Conservation (phyloP, 257 asterid genomes). For the Lycium barbarum region DNA sequence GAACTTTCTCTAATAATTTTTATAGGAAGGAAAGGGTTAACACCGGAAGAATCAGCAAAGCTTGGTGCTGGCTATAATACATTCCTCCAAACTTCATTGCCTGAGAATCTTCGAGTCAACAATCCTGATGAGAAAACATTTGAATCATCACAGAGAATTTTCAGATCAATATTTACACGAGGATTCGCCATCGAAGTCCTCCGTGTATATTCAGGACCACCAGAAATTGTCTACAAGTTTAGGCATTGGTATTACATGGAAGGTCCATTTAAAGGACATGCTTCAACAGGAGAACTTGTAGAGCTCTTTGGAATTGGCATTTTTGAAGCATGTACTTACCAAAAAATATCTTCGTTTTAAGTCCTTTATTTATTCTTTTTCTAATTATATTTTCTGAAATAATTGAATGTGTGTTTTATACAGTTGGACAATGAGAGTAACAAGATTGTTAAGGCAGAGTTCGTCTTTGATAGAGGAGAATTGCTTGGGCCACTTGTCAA, state of each 20-base stretch:
- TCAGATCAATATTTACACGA: constrained; percentile 57
- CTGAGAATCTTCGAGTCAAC: constrained; percentile 50
- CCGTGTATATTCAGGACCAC: constrained; percentile 73
- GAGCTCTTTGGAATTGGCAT: constrained; percentile 58
- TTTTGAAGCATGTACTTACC: constrained; percentile 50
- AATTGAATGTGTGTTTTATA: background rate
- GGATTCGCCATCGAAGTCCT: constrained; percentile 75
- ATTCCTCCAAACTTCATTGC: constrained; percentile 71
- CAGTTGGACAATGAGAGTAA: constrained; percentile 57
- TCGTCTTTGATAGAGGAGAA: constrained; percentile 62
- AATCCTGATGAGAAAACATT: constrained; percentile 62
- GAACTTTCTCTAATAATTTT: background rate
- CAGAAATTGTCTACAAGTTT: constrained; percentile 61
- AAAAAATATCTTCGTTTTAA: background rate
- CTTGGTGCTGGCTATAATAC: constrained; percentile 81
- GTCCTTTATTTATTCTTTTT: background rate
- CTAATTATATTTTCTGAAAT: background rate
- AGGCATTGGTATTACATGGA: constrained; percentile 87
- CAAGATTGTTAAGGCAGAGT: constrained; percentile 61
- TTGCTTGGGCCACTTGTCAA: constrained; percentile 57
- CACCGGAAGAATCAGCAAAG: constrained; percentile 45
- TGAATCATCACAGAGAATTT: constrained; percentile 58
- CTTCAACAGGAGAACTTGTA: constrained; percentile 66
- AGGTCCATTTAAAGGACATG: constrained; percentile 59
- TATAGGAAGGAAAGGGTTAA: constrained; percentile 36